These are phyloP conservation scores for Spergularia azorica DNA, from an alignment of 179 eudicot species.

Conservation along the genomic window DNA sequence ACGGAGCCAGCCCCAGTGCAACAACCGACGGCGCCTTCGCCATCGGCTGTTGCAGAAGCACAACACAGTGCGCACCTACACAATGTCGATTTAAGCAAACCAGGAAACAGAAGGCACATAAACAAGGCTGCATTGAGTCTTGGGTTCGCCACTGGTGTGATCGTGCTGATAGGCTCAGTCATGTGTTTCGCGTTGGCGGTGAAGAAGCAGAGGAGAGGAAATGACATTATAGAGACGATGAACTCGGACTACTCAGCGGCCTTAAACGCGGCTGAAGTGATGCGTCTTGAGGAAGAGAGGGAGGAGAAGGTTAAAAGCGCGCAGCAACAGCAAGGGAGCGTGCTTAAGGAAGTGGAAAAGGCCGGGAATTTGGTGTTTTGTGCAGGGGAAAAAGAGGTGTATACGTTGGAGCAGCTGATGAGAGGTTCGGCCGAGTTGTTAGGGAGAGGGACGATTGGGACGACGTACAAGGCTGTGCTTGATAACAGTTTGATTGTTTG, in stretches of 20 bases:
- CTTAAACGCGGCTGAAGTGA: constrained; percentile 34
- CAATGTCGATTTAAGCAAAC: constrained; percentile 9
- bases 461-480: constrained; percentile 63
- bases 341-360: constrained; percentile 14
- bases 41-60: background rate
- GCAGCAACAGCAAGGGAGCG: constrained; percentile 27
- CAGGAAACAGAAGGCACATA: background rate
- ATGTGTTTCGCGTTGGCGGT: constrained; percentile 33
- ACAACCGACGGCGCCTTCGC: background rate
- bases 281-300: constrained; percentile 42
- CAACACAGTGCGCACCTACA: constrained; percentile 11
- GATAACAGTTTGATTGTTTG: constrained; percentile 58
- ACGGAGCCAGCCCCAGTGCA: background rate
- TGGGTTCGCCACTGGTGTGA: constrained; percentile 29
- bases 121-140: constrained; percentile 1
- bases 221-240: background rate
- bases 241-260: constrained; percentile 23
- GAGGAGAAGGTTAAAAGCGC: constrained; percentile 50
- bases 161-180: constrained; percentile 17
- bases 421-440: constrained; percentile 64
- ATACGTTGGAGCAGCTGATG: constrained; percentile 61
- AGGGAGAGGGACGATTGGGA: constrained; percentile 64
- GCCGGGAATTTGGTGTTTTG: constrained; percentile 41
- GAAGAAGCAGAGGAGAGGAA: constrained; percentile 21
- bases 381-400: constrained; percentile 42